Percentiles rank a stretch among this genome's conserved stretches.
Evolutionary conservation across 257 asterid genomes (phyloP).

Genomic region (Solanum piurae): DNA sequence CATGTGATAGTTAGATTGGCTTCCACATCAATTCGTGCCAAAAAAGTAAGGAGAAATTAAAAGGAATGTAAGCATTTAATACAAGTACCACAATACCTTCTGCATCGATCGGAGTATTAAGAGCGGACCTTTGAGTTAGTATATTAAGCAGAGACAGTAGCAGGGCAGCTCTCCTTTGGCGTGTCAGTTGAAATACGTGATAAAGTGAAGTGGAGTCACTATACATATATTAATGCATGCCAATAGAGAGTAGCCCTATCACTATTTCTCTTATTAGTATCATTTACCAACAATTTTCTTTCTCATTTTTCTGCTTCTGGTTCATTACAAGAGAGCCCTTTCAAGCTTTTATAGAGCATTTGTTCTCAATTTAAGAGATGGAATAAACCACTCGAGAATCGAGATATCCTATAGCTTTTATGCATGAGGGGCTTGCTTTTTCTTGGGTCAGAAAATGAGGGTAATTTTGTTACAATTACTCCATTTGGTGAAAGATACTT

Average conservation of each 20-base stretch:
- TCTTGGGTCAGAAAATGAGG: neutral
- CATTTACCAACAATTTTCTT: neutral
- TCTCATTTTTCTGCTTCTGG: neutral
- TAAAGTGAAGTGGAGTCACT: neutral
- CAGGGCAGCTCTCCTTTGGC: slow-evolving; percentile 75
- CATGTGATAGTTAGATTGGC: neutral
- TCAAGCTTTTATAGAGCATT: neutral
- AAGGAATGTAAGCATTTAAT: neutral
- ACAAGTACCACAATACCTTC: neutral
- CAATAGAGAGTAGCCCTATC: slow-evolving; percentile 39
- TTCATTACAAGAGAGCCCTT: neutral
- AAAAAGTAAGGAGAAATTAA: neutral
- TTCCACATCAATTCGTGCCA: neutral
- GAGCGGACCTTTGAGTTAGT: neutral
- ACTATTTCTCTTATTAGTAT: slow-evolving; percentile 28
- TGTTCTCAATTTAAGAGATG: neutral
- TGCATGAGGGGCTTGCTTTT: neutral
- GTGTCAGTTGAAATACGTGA: neutral
- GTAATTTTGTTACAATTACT: neutral
- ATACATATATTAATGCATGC: slow-evolving; percentile 12
- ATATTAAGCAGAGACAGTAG: slow-evolving; percentile 25
- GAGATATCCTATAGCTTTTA: slow-evolving; percentile 25
- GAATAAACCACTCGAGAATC: slow-evolving; percentile 26
- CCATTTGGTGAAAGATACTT: neutral
- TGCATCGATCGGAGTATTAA: neutral